Conservation (phyloP, 768 basidiomycete species). For the Mycena albidolilacea region DNA sequence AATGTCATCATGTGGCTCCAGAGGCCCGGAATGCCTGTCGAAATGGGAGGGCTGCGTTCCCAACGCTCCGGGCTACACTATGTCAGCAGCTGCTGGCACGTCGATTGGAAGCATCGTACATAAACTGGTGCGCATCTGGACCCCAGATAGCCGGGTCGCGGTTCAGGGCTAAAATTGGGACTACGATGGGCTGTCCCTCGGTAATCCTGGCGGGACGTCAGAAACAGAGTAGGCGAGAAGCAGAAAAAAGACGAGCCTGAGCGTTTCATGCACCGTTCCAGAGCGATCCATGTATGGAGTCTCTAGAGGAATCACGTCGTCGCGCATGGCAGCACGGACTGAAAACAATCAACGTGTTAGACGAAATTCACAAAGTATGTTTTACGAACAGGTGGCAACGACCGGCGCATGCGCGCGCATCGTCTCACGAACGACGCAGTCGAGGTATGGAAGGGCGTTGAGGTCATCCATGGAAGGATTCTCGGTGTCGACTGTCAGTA, state of each 20-base stretch:
- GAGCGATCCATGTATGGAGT: constrained; percentile 5
- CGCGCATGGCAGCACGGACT: too few species aligned
- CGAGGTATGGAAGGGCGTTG: constrained; percentile 10
- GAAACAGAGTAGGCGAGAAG: background rate
- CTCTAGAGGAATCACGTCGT: too few species aligned
- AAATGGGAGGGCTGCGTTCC: background rate
- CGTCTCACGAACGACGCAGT: constrained; percentile 13
- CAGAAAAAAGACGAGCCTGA: background rate
- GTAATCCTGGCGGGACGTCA: background rate
- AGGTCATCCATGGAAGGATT: constrained; percentile 14
- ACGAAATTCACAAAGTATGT: too few species aligned
- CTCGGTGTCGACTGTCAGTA: background rate
- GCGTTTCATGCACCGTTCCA: background rate
- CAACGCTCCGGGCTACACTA: constrained; percentile 8
- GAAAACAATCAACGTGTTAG: too few species aligned
- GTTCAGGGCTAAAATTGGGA: constrained; percentile 12
- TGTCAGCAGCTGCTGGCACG: background rate
- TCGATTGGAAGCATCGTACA: background rate
- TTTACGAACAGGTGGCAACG: too few species aligned
- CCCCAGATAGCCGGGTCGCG: constrained; percentile 8
- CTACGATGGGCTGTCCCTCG: background rate
- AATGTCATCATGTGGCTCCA: constrained; percentile 28
- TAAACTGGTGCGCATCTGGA: constrained; percentile 9
- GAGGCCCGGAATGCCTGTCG: constrained; percentile 17
- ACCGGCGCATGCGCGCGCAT: too few species aligned